These are phyloP conservation scores for Colletotrichum higginsianum DNA, from an alignment of 2,329 filamentous ascomycete genomes.

Conservation along the genomic window DNA sequence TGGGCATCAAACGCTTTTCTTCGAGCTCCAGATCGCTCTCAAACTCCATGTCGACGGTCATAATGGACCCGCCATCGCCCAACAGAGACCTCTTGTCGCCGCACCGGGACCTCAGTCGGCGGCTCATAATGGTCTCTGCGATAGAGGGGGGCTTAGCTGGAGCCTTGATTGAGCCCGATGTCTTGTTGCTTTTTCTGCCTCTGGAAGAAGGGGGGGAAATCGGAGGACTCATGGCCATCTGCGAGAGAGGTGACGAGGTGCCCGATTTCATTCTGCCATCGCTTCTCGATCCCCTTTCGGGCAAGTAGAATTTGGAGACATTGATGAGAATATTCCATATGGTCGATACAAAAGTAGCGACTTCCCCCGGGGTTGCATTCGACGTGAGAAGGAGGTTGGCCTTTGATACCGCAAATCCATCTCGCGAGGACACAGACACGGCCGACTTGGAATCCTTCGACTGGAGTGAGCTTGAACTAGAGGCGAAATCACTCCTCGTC, in stretches of 20 bases:
- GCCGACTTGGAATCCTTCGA: slow-evolving; percentile 19
- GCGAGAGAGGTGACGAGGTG: slow-evolving; percentile 51
- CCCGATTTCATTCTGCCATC: slow-evolving; percentile 42
- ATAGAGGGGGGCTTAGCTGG: slow-evolving; percentile 51
- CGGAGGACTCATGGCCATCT: slow-evolving; percentile 28
- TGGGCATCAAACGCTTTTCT: slow-evolving; percentile 67
- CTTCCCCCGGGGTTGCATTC: slow-evolving; percentile 67
- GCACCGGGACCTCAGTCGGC: slow-evolving; percentile 48
- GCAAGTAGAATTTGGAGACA: slow-evolving; percentile 62
- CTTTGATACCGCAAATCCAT: slow-evolving; percentile 59
- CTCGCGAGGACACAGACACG: slow-evolving; percentile 22
- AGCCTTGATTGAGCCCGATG: slow-evolving; percentile 26
- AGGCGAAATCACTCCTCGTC: slow-evolving; percentile 10
- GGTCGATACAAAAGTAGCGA: slow-evolving; percentile 66
- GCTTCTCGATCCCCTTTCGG: slow-evolving; percentile 50
- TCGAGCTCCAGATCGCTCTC: slow-evolving; percentile 63
- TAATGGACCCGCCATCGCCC: slow-evolving; percentile 51
- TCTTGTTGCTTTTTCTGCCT: slow-evolving; percentile 10
- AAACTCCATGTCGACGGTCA: slow-evolving; percentile 53
- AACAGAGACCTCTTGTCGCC: slow-evolving; percentile 23
- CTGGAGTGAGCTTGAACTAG: slow-evolving; percentile 30
- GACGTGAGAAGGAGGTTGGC: slow-evolving; percentile 72
- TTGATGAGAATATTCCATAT: slow-evolving; percentile 66
- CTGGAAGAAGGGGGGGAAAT: slow-evolving; percentile 36
- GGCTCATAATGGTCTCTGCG: slow-evolving; percentile 53